Conservation (phyloP, 2,329 filamentous ascomycete genomes). For the Colletotrichum higginsianum region DNA sequence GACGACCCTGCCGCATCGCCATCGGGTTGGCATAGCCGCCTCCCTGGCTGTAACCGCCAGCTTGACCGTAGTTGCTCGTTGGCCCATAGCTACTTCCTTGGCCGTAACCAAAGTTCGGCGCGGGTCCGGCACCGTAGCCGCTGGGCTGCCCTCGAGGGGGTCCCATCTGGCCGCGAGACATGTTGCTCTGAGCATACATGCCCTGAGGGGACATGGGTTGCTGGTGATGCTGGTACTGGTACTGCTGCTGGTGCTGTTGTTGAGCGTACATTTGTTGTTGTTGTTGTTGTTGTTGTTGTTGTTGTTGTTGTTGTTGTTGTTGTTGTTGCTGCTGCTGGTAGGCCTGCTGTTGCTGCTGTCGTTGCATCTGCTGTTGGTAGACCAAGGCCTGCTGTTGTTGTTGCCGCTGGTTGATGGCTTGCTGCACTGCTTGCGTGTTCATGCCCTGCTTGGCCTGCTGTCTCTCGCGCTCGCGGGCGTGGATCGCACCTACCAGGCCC, state of each 20-base stretch:
- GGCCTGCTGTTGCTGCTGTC: conserved; percentile 49
- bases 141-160: conserved; percentile 23
- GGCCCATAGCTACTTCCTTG: conserved; percentile 23
- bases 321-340: conserved; percentile 46
- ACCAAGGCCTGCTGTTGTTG: conserved; percentile 52
- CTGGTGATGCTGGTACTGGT: conserved; percentile 24
- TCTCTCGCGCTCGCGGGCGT: conserved; percentile 84
- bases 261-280: conserved; percentile 48
- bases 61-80: conserved; percentile 23
- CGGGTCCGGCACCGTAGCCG: conserved; percentile 19
- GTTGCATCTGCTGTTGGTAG: conserved; percentile 53
- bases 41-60: conserved; percentile 20
- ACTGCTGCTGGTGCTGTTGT: conserved; percentile 21
- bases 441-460: conserved; percentile 78
- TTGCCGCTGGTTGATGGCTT: conserved; percentile 79
- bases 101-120: conserved; percentile 28
- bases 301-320: conserved; percentile 9
- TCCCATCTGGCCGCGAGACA: conserved; percentile 37
- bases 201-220: conserved; percentile 38
- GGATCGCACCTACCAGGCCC: conserved; percentile 84
- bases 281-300: conserved; percentile 4
- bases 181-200: conserved; percentile 40
- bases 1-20: conserved; percentile 49
- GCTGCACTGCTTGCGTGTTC: conserved; percentile 79
- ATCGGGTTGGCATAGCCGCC: conserved; percentile 38